phyloP scores from a whole-genome alignment of 345 rosid genomes.

The Moricandia moricandioides region DNA sequence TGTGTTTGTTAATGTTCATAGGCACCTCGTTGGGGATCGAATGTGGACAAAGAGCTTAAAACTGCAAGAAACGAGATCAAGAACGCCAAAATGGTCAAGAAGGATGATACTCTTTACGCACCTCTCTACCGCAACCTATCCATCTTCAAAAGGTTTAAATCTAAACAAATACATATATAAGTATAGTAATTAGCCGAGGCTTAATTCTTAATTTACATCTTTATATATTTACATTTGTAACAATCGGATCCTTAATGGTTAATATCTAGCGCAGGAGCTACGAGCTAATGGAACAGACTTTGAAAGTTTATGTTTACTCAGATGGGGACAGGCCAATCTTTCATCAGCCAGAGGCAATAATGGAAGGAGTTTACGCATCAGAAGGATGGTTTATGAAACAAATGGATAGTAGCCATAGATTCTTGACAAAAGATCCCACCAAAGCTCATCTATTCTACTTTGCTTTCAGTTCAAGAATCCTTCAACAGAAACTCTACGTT shows the following conservation, averaged over 20 bases:
- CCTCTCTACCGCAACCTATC: constrained; percentile 68
- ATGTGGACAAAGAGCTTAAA: constrained; percentile 52
- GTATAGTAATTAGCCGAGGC: not conserved
- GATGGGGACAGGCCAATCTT: constrained; percentile 74
- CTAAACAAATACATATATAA: not conserved
- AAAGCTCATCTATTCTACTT: constrained; percentile 79
- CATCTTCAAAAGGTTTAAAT: constrained; percentile 60
- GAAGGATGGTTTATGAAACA: constrained; percentile 29
- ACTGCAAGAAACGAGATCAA: constrained; percentile 51
- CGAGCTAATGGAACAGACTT: constrained; percentile 66
- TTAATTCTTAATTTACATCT: not conserved
- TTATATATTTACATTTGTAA: not conserved
- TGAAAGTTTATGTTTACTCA: constrained; percentile 65
- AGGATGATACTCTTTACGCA: constrained; percentile 49
- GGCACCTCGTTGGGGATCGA: constrained; percentile 61
- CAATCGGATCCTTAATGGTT: not conserved
- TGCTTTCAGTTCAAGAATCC: constrained; percentile 69
- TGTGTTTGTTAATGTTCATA: constrained; percentile 25
- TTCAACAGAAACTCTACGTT: constrained; percentile 60
- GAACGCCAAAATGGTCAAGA: constrained; percentile 41
- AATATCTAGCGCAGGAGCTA: constrained; percentile 62
- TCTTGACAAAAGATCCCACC: constrained; percentile 55
- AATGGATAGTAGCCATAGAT: constrained; percentile 55
- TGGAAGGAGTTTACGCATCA: constrained; percentile 72
- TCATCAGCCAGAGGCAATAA: constrained; percentile 52